Conservation (phyloP, 371 early-diverging fungal species). For the Rhizopus microsporus region DNA sequence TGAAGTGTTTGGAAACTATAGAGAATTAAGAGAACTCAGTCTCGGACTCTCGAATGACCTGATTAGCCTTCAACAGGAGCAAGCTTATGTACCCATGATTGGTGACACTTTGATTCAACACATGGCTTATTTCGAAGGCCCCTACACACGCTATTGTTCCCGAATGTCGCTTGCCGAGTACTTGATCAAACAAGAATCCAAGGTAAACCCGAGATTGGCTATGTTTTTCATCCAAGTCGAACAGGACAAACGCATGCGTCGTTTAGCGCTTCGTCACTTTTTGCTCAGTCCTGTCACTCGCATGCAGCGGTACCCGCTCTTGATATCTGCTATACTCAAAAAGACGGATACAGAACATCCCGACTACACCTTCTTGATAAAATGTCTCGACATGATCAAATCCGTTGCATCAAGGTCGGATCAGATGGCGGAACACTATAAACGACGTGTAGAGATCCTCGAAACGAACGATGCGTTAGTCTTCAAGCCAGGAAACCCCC, state of each 20-base stretch:
- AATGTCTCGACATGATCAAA: conserved; percentile 65
- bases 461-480: conserved; percentile 38
- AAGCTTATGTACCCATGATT: conserved; percentile 71
- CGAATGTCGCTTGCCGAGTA: conserved; percentile 82
- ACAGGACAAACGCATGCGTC: conserved; percentile 59
- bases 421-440: conserved; percentile 20
- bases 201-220: conserved; percentile 63
- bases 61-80: conserved; percentile 54
- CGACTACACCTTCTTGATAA: conserved; percentile 71
- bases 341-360: conserved; percentile 79
- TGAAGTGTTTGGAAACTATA: conserved; percentile 82
- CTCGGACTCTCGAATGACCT: conserved; percentile 68
- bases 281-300: conserved; percentile 76
- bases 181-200: conserved; percentile 71
- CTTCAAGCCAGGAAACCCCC: conserved; percentile 42
- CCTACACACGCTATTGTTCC: conserved; percentile 84
- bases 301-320: conserved; percentile 85
- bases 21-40: conserved; percentile 73
- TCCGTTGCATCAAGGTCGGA: conserved; percentile 40
- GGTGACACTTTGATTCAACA: conserved; percentile 84
- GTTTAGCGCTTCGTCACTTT: conserved; percentile 59
- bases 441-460: conserved; percentile 34
- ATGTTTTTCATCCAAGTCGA: conserved; percentile 74
- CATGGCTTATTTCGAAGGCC: conserved; percentile 70
- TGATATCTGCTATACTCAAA: conserved; percentile 72